Evolutionary conservation across 2,329 filamentous ascomycete species (phyloP).

Genomic region (Colletotrichum eleusines): DNA sequence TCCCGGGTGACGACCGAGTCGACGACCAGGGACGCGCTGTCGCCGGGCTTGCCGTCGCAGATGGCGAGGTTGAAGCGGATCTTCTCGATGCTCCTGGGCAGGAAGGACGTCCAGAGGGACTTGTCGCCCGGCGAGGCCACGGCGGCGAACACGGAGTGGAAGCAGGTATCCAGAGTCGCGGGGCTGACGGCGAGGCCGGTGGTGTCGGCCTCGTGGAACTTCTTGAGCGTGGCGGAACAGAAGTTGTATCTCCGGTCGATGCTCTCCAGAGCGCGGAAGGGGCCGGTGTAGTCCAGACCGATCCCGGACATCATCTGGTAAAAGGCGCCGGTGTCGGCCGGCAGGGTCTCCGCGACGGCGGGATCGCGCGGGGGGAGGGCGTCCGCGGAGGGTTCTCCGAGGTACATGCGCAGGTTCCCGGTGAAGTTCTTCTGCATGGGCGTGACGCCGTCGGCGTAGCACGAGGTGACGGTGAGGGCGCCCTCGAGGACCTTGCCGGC

Average conservation of each 20-base stretch:
- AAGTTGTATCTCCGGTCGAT: slow-evolving; percentile 42
- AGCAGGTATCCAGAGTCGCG: slow-evolving; percentile 49
- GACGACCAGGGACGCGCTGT: slow-evolving; percentile 44
- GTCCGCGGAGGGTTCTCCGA: slow-evolving; percentile 42
- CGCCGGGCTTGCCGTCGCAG: slow-evolving; percentile 21
- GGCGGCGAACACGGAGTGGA: slow-evolving; percentile 52
- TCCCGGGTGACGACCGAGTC: slow-evolving; percentile 50
- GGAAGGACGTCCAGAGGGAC: slow-evolving; percentile 48
- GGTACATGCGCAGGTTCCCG: slow-evolving; percentile 42
- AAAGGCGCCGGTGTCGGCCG: slow-evolving; percentile 43
- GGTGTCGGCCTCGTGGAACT: slow-evolving; percentile 45
- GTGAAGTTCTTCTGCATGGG: slow-evolving; percentile 42
- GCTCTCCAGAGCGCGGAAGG: slow-evolving; percentile 41
- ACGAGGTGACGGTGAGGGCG: slow-evolving; percentile 40
- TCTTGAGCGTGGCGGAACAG: slow-evolving; percentile 39
- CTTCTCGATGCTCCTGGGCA: slow-evolving; percentile 48
- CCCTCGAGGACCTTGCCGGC: slow-evolving; percentile 35
- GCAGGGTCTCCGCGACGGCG: slow-evolving; percentile 39
- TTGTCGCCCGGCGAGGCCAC: slow-evolving; percentile 51
- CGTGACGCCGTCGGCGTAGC: slow-evolving; percentile 35
- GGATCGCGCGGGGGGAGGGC: slow-evolving; percentile 40
- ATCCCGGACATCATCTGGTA: slow-evolving; percentile 42
- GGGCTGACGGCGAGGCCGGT: slow-evolving; percentile 50
- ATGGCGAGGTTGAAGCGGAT: slow-evolving; percentile 41
- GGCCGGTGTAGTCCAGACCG: slow-evolving; percentile 43